Evolutionary conservation across 768 basidiomycete species (phyloP), one percentile per base, ranked within the genome.

Genomic region (Clitopilus hobsonii): DNA sequence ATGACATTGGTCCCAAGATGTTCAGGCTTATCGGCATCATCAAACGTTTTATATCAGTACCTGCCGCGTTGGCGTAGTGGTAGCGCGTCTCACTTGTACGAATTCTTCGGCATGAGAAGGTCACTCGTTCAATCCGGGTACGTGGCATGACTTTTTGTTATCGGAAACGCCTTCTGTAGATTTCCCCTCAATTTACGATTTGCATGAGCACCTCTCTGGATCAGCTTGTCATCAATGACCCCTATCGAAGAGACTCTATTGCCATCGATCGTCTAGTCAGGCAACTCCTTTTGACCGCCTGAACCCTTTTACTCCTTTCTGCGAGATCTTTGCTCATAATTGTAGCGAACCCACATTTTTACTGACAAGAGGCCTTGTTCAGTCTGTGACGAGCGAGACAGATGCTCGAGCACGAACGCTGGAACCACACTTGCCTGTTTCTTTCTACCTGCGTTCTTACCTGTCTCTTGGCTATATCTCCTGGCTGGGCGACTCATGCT

Each of bases 11-110:
- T 30, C n/a, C n/a, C n/a, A n/a, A n/a, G n/a, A n/a, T n/a, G n/a
- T n/a, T n/a, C n/a, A 14, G 14, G 29, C 32, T 11, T 11, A n/a
- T n/a, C 32, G 29, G 32, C n/a, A 11, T 36, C 4, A n/a, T n/a
- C 32, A 36, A 36, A 36, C 32, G 32, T 36, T 3, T 14, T 36
- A 36, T n/a, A 11, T 36, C n/a, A n/a, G 4, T n/a, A 36, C 25
- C 16, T 36, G 51, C 51, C 54, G 49, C 30, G 45, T 55, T 55
- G 54, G 54, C 54, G 54, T 55, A 55, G 54, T 55, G 54, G 54
- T 55, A 55, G 54, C 54, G 54, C 54, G 54, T 55, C 54, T 52
- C 51, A 52, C 28, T 32, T 25, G 51, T 30, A 30, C 24, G 6
- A 51, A 2, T 3, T 13, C 24, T 23, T 11, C 3, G 28, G n/a